A percentile compares a stretch with the other conserved stretches of the same genome.
Evolutionary conservation across 441 rosid genomes (phyloP).

Genomic region (Euphorbia schlechtendalii): DNA sequence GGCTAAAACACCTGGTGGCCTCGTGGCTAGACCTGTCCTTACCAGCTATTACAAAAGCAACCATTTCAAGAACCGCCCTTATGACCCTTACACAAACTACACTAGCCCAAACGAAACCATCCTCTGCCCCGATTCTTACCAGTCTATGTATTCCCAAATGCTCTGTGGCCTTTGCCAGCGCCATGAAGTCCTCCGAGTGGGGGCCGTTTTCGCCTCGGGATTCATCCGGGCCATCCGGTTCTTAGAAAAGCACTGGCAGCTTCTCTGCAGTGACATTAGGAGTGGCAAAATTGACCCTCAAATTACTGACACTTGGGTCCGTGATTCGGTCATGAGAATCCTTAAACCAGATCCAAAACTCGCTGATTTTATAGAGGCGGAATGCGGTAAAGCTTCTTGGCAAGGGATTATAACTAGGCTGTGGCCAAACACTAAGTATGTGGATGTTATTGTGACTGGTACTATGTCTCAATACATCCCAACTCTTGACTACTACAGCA

Average conservation of each 20-base stretch:
- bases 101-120: constrained; percentile 95
- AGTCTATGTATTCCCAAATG: constrained; percentile 92
- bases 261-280: constrained; percentile 51
- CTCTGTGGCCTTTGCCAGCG: constrained; percentile 87
- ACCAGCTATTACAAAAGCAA: constrained; percentile 25
- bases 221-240: constrained; percentile 90
- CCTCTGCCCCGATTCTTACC: constrained; percentile 89
- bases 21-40: constrained; percentile 80
- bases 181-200: constrained; percentile 85
- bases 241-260: constrained; percentile 75
- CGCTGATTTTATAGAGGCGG: constrained; percentile 59
- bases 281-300: constrained; percentile 53
- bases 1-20: constrained; percentile 81
- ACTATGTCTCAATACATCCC: constrained; percentile 76
- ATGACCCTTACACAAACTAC: constrained; percentile 89
- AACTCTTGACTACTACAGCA: constrained; percentile 53
- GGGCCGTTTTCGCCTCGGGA: constrained; percentile 96
- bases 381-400: constrained; percentile 69
- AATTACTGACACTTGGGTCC: constrained; percentile 58
- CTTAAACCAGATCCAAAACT: constrained; percentile 72
- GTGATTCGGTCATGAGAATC: constrained; percentile 66
- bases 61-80: constrained; percentile 74
- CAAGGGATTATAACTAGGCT: constrained; percentile 79
- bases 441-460: constrained; percentile 68
- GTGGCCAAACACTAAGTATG: constrained; percentile 96